Base-by-base conservation (phyloP, 257 asterid genomes). In the Ilex asprella region DNA sequence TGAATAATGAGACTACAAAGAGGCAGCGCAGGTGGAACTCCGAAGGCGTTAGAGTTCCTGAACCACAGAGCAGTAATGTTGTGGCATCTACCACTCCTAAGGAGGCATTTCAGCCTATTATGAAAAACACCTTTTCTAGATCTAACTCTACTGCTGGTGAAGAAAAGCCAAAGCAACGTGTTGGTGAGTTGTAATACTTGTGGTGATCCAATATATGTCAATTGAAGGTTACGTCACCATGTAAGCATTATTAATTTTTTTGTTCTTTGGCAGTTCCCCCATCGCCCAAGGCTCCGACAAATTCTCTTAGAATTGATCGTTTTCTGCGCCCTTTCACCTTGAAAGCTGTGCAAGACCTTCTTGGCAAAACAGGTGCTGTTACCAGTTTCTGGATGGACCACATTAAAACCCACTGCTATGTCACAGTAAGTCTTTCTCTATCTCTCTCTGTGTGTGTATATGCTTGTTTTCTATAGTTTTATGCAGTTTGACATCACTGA, bases 321-420 rank as follows among this genome's bases (percentile, higher is more conserved):
- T 90, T 90, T 76, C 43, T 90, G 71, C 97, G 97, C 61, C 97
- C 97, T 60, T 90, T 90, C 58, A 90, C 97, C 29, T 63, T 87
- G 53, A 89, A 89, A 73, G 92, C 94, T 31, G 94, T 81, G 61
- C 95, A 87, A 70, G 97, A 83, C 57, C 88, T 89, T 69, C 84
- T 89, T 4, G 92, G 92, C 16, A 89, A 76, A 78, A 84, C 79
- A 14, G 97, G 97, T 44, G 75, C 79, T 15, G 84, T 84, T 60
- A 74, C 83, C 58, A 68, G 73, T 67, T 89, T 89, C 78, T 89
- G 97, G 97, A 89, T 89, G 97, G 97, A 89, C 67, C 80, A 78
- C 66, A 89, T 89, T 63, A 89, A 89, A 82, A 89, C 95, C 15
- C 97, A 89, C 79, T 89, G 97, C 78, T 86, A 81, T 75, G 92